Evolutionary conservation across 306 rosid genomes (phyloP), one percentile per base, ranked within the genome.

Genomic region (Prosopis cineraria): DNA sequence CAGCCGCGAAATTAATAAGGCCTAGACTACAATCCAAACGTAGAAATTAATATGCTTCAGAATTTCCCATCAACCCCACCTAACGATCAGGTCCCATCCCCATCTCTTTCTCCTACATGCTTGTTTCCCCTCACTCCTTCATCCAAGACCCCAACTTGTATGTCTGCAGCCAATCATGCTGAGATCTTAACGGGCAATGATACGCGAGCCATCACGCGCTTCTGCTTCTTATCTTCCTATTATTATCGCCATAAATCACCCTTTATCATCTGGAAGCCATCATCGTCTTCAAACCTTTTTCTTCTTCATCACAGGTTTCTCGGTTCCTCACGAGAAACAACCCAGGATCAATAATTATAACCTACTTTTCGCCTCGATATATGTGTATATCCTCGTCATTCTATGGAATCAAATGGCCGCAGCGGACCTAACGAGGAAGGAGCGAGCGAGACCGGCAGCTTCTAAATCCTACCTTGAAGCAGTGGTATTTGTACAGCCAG

Each of bases 11-110:
- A 66, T 76, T 36, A 24, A 76, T 66, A n/a, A 24, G 37, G 53
- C 14, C 8, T 59, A 48, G n/a, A 50, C 19, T 58, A 40, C 64
- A 44, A 70, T 33, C 60, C 76, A 58, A 64, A 56, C 16, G 16
- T 0, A 9, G 55, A 24, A 24, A 70, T 70, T 59, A 70, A 78
- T 44, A 58, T 25, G 62, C 39, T 22, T 30, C 36, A 17, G 31
- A 64, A 78, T 70, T 67, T 44, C n/a, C 50, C 70, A 70, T 43
- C 77, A 71, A 70, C 19, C 56, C 66, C 74, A 45, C 55, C 59
- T 70, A 70, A 29, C 41, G 20, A 34, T 19, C 29, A 27, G 36
- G 73, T 19, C 73, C 73, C 81, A 48, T 73, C 8, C 22, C 14
- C 29, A 39, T 40, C 12, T 10, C 13, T 40, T 13, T 64, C 72